A percentile compares a stretch with the other conserved stretches of the same genome.
phyloP scores from a whole-genome alignment of 192 early-diverging fungal genomes.

The Coemansia sp. region DNA sequence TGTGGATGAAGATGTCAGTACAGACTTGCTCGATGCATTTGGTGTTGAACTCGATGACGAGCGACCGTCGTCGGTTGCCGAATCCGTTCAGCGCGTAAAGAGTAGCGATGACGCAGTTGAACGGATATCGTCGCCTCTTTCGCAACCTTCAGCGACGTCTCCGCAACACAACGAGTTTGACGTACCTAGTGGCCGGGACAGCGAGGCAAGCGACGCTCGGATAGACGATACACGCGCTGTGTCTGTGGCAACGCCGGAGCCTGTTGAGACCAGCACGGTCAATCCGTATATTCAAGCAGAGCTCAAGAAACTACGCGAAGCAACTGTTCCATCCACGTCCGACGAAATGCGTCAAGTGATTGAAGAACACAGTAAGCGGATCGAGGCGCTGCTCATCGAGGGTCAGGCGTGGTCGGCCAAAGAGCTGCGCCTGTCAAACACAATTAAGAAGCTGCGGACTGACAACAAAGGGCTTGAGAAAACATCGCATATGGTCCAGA shows the following conservation, averaged over 20 bases:
- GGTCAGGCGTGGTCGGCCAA: constrained; percentile 77
- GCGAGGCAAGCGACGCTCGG: not conserved
- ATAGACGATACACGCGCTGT: not conserved
- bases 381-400: constrained; percentile 42
- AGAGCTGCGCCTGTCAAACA: constrained; percentile 66
- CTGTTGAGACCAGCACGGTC: constrained; percentile 6
- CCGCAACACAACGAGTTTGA: not conserved
- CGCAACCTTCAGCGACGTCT: not conserved
- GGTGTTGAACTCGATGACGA: constrained; percentile 52
- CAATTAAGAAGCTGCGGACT: constrained; percentile 69
- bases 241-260: not conserved
- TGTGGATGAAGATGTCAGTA: constrained; percentile 16
- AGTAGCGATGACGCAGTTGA: constrained; percentile 1
- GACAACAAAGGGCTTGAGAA: constrained; percentile 66
- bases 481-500: constrained; percentile 45
- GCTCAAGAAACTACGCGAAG: constrained; percentile 29
- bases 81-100: not conserved
- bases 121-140: not conserved
- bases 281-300: constrained; percentile 40
- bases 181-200: not conserved
- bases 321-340: constrained; percentile 23
- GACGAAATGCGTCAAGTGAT: constrained; percentile 40
- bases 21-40: constrained; percentile 50
- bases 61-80: not conserved
- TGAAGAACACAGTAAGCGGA: constrained; percentile 38